Base-by-base conservation (phyloP, 805 yeast species). In the Wickerhamomyces hampshirensis region DNA sequence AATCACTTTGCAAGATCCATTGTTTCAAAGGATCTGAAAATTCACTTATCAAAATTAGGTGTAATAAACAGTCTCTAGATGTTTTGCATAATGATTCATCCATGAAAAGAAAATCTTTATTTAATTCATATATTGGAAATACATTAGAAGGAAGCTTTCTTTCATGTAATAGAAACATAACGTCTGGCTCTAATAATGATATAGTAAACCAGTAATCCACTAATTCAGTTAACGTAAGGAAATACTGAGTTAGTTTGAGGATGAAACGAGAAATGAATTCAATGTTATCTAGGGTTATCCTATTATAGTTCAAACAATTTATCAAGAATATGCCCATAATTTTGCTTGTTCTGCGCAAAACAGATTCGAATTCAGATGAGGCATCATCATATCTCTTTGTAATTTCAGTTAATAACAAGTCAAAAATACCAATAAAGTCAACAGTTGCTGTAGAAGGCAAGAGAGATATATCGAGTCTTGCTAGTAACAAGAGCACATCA, bases 51-150 rank as follows among this genome's bases (percentile, higher is more conserved):
- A 43, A 36, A 3, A 49, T 31, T 8, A 51, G 15, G 26, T 46
- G 42, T 5, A 41, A 35, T 13, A 51, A 33, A 5, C 37, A 35
- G 4, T 44, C 45, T 26, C 26, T 34, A 2, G 48, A 36, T 8
- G 34, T 12, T 4, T 33, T 13, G 2, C 38, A 27, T 11, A 43
- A 21, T 3, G 17, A 18, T 12, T 42, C 48, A 6, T 37, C 47
- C 49, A 50, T 34, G 24, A 47, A 44, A 11, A 57, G 31, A 27
- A 54, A 47, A 15, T 44, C 48, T 28, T 39, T 44, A 1, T 50
- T 24, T 12, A 56, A 27, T 15, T 55, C 59, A 37, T 38, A 56
- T 0, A 53, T 34, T 1, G 60, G 60, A 23, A 55, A 51, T 6
- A 44, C 37, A 14, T 18, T 26, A 1, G 18, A 12, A 5, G 23